Evolutionary conservation across 2,329 filamentous ascomycete species (phyloP), one percentile per base, ranked within the genome.

Genomic region (Neofusicoccum sp.): DNA sequence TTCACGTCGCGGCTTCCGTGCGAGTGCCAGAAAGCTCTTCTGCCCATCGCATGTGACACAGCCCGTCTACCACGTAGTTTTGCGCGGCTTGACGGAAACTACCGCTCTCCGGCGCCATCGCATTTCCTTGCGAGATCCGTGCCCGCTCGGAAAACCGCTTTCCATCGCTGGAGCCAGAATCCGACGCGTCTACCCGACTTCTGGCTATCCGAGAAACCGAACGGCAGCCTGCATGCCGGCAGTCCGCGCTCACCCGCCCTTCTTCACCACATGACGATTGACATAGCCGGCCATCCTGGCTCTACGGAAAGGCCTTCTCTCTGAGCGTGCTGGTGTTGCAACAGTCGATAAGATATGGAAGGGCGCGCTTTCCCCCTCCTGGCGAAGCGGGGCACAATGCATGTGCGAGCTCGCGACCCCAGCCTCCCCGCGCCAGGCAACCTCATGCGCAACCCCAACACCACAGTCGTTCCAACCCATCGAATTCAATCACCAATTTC

Each of bases 371-470:
- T 33, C 14, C 51, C 38, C 14, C 36, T 14, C 5, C 28, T n/a
- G 51, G 51, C 14, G 43, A 56, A 56, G 51, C 51, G 51, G 51
- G 51, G 38, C 28, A 43, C 11, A 24, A 43, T 56, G 20, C 20
- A 20, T 20, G 51, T 43, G 20, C 51, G 36, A 56, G 51, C 9
- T 43, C 51, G 51, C 36, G 38, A 43, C 51, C 16, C n/a, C 51
- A 56, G 38, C 51, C 51, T 56, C 38, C n/a, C 30, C 51, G 36
- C 34, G 38, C 51, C 51, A 43, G 51, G 7, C 28, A 56, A 56
- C 49, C 6, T 20, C 34, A 12, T 40, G 28, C 16, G 11, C 33
- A n/a, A 30, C 51, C 4, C 31, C 51, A 20, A 33, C 28, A 14
- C 24, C 26, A 33, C 51, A 41, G 28, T 14, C 51, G 11, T 56